Base-by-base conservation (phyloP, 495 filamentous ascomycete genomes). In the Bacidia gigantensis region DNA sequence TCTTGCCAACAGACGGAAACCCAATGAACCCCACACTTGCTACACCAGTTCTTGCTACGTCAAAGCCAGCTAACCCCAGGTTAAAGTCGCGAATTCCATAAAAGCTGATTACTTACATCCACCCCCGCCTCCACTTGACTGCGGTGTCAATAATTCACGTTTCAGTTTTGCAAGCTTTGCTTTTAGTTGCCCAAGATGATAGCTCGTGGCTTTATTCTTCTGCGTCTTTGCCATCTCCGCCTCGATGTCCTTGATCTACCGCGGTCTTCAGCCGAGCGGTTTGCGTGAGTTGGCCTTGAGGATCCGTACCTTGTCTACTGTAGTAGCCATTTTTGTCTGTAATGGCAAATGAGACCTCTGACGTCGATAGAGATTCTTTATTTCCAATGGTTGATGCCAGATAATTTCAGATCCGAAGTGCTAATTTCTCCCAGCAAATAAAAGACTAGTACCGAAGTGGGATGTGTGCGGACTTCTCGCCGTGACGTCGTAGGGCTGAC, bases 121-220 rank as follows among this genome's bases (percentile, higher is more conserved):
- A 29, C 83, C 76, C 44, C 84, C 89, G 52, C 89, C 88, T 46
- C 90, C 88, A 52, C 85, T 77, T 26, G 80, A 76, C 45, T 80
- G 73, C 3, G 92, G 92, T 43, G 89, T 94, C 58, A 98, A 75
- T 38, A 98, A 82, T 67, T 98, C 92, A 67, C 87, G 78, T 73
- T 95, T 95, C 61, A 98, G 72, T 71, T 97, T 98, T 20, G 92
- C 90, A 65, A 98, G 85, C 71, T 98, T 98, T 43, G 92, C 92
- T 70, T 98, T 98, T 62, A 98, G 72, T 74, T 96, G 92, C 63
- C 81, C 81, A 64, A 85, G 69, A 64, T 83, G 78, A 62, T 82
- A 98, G 26, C 89, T 89, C 12, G 92, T 98, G 38, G 87, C 86
- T 71, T 98, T 97, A 68, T 97, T 97, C 72, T 96, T 97, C 66